phyloP scores from a whole-genome alignment of 768 basidiomycete species.

The Lepiota brunneoincarnata region DNA sequence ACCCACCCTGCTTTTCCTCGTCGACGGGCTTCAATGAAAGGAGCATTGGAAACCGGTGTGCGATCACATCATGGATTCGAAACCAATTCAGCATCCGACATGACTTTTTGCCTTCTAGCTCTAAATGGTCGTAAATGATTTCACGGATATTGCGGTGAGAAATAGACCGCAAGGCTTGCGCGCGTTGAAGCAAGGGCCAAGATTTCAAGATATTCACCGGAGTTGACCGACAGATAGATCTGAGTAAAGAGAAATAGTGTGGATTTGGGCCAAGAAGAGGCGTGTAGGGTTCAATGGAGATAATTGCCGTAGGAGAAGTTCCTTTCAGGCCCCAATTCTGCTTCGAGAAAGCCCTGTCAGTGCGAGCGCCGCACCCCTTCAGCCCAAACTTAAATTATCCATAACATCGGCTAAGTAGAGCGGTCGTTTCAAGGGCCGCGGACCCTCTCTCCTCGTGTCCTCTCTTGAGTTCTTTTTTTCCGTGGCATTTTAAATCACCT shows the following conservation, averaged over 20 bases:
- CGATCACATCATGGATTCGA: conserved; percentile 21
- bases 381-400: conserved; percentile 51
- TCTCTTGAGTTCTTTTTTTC: conserved; percentile 68
- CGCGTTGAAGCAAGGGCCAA: conserved; percentile 4
- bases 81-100: conserved; percentile 29
- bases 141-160: conserved; percentile 44
- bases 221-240: conserved; percentile 19
- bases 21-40: conserved; percentile 27
- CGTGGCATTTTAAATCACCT: conserved; percentile 55
- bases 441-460: conserved; percentile 65
- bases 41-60: conserved; percentile 21
- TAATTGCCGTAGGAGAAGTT: conserved; percentile 32
- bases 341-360: conserved; percentile 46
- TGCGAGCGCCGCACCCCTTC: conserved; percentile 44
- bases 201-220: conserved; percentile 16
- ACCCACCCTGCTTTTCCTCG: conserved; percentile 15
- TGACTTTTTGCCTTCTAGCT: conserved; percentile 37
- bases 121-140: conserved; percentile 33
- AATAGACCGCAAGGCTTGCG: conserved; percentile 28
- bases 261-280: conserved; percentile 25
- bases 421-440: conserved; percentile 47
- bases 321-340: conserved; percentile 29
- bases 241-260: conserved; percentile 22
- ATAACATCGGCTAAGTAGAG: conserved; percentile 45
- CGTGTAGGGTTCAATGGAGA: conserved; percentile 34